Evolutionary conservation across 129 eudicot species (phyloP).

Genomic region (Lactuca saligna): DNA sequence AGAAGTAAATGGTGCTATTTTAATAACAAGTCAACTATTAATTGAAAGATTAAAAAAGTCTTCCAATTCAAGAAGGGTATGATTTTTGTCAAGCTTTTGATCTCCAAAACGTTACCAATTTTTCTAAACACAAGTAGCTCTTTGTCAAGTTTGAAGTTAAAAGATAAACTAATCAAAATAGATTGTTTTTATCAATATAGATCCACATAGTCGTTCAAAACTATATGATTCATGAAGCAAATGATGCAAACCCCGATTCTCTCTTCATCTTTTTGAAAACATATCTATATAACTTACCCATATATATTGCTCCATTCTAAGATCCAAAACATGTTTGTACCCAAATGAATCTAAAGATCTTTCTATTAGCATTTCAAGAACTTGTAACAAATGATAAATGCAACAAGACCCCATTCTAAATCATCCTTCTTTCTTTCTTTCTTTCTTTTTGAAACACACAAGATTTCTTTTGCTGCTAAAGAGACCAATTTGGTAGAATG

Average conservation of each 20-base stretch:
- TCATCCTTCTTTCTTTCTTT: conserved; percentile 12
- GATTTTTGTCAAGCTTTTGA: conserved; percentile 3
- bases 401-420: conserved; percentile 8
- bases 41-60: not conserved
- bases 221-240: not conserved
- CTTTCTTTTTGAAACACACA: conserved; percentile 15
- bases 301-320: too few relatives aligned
- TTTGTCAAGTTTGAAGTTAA: not conserved
- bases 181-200: too few relatives aligned
- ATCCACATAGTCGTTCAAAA: too few relatives aligned
- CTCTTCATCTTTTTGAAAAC: not conserved
- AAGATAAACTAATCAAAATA: not conserved
- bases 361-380: not conserved
- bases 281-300: too few relatives aligned
- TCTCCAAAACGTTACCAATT: not conserved
- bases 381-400: not conserved
- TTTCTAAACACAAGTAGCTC: not conserved
- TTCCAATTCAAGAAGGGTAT: not conserved
- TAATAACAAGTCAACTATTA: conserved; percentile 4
- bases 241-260: not conserved
- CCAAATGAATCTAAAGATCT: too few relatives aligned
- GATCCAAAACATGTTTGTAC: too few relatives aligned
- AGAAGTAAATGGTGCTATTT: not conserved
- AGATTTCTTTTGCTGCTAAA: conserved; percentile 87
- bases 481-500: conserved; percentile 79